A percentile compares a stretch with the other conserved stretches of the same genome.
phyloP scores from a whole-genome alignment of 805 yeast species.

The Candida odintsovae region DNA sequence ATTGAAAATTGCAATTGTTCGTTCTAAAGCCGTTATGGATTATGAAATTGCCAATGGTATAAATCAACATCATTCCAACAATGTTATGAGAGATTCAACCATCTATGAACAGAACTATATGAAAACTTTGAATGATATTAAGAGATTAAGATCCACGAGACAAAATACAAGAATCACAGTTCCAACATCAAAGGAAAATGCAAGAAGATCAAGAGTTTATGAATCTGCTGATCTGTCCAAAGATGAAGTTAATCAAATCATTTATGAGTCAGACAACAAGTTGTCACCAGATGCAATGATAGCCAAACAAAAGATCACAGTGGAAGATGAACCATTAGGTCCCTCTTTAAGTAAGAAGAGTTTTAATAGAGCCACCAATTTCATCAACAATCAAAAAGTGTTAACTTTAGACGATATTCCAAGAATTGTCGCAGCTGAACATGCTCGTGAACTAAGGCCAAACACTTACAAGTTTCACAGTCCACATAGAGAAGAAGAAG shows the following conservation, averaged over 20 bases:
- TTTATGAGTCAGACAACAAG: constrained; percentile 1
- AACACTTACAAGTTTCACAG: constrained; percentile 85
- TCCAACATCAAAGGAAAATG: constrained; percentile 48
- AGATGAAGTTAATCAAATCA: constrained; percentile 3
- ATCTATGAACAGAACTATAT: constrained; percentile 49
- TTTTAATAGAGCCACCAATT: constrained; percentile 62
- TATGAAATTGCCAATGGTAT: constrained; percentile 19
- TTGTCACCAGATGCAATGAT: constrained; percentile 15
- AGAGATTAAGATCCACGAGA: constrained; percentile 67
- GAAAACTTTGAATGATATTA: constrained; percentile 69
- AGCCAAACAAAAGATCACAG: constrained; percentile 22
- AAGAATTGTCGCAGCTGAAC: constrained; percentile 93
- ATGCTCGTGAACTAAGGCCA: constrained; percentile 88
- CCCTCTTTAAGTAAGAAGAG: constrained; percentile 50
- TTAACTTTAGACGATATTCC: constrained; percentile 95
- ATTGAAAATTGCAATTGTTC: constrained; percentile 74
- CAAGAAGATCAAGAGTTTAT: constrained; percentile 63
- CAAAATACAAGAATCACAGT: constrained; percentile 51
- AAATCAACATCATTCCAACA: constrained; percentile 5
- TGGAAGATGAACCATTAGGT: constrained; percentile 31
- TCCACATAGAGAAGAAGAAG: constrained; percentile 22
- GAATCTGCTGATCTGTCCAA: constrained; percentile 24
- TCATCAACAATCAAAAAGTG: constrained; percentile 74
- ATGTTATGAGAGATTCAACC: constrained; percentile 11
- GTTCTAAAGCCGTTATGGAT: constrained; percentile 61